These are phyloP conservation scores for Sabuloglossum arenarium DNA, from an alignment of 495 filamentous ascomycete species.

Conservation along the genomic window DNA sequence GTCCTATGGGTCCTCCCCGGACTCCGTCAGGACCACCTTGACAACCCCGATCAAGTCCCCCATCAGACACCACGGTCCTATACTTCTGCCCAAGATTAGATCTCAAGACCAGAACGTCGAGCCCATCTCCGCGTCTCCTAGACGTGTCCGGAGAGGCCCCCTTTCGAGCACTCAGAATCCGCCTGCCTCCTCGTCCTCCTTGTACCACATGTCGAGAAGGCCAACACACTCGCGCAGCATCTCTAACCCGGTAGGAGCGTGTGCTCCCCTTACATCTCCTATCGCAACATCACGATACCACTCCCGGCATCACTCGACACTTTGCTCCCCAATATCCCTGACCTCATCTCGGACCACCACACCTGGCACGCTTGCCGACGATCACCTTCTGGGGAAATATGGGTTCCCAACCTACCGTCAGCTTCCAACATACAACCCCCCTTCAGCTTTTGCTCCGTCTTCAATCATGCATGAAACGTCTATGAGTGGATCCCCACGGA, in stretches of 20 bases:
- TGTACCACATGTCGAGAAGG: conserved; percentile 18
- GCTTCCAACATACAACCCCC: conserved; percentile 41
- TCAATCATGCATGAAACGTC: conserved; percentile 15
- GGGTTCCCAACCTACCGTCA: conserved; percentile 67
- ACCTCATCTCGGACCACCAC: conserved; percentile 27
- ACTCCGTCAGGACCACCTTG: conserved; percentile 2
- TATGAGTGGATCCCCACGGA: conserved; percentile 16
- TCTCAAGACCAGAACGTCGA: conserved; percentile 63
- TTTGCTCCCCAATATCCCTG: conserved; percentile 49
- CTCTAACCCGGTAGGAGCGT: conserved; percentile 34
- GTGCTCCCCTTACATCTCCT: conserved; percentile 16
- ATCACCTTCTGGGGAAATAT: conserved; percentile 28
- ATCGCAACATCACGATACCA: neutral
- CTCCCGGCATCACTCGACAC: conserved; percentile 19
- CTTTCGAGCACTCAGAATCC: conserved; percentile 34
- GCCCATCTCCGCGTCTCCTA: conserved; percentile 22
- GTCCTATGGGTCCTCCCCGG: neutral
- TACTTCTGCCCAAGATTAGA: conserved; percentile 71
- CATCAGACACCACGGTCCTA: conserved; percentile 57
- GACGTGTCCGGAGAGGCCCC: conserved; percentile 28
- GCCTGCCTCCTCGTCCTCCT: conserved; percentile 19
- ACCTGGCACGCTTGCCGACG: conserved; percentile 12
- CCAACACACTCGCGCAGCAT: conserved; percentile 34
- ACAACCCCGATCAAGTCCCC: conserved; percentile 29
- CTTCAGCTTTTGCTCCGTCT: conserved; percentile 23